Conservation (phyloP, 768 basidiomycete species). For the Nevesoporus exiguus region DNA sequence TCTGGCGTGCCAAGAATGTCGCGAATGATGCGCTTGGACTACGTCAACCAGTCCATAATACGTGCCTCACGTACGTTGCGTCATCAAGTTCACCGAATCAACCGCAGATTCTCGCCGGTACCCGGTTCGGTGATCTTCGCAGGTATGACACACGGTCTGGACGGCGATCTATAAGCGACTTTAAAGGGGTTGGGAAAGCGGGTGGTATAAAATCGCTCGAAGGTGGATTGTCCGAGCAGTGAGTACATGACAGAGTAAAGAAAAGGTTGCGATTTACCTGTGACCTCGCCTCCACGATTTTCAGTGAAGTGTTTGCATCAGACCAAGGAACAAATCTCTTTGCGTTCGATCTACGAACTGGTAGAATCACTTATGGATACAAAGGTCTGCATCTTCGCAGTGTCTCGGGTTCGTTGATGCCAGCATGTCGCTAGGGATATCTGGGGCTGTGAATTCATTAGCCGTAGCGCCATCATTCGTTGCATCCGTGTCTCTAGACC, state of each 20-base stretch:
- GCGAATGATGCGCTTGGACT: conserved; percentile 73
- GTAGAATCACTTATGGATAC: conserved; percentile 60
- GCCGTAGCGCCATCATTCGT: conserved; percentile 52
- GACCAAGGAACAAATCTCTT: conserved; percentile 64
- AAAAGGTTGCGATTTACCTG: background rate
- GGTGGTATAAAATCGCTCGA: conserved; percentile 61
- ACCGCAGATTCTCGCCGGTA: conserved; percentile 66
- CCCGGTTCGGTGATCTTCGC: conserved; percentile 67
- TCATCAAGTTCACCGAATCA: conserved; percentile 32
- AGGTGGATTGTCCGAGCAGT: conserved; percentile 64
- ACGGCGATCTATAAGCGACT: conserved; percentile 65
- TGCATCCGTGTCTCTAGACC: conserved; percentile 64
- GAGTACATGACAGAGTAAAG: conserved; percentile 25
- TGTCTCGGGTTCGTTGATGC: background rate
- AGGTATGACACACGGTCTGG: conserved; percentile 74
- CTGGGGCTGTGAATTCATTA: conserved; percentile 66
- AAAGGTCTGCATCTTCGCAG: conserved; percentile 43
- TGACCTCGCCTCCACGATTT: background rate
- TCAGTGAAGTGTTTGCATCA: conserved; percentile 65
- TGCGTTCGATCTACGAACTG: conserved; percentile 67
- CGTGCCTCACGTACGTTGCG: conserved; percentile 58
- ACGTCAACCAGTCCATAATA: conserved; percentile 76
- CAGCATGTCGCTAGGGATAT: conserved; percentile 46
- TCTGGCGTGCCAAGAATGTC: conserved; percentile 86
- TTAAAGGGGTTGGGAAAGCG: conserved; percentile 54